Evolutionary conservation across 179 eudicot species (phyloP), one percentile per base, ranked within the genome.

Genomic region (Silene noctiflora): DNA sequence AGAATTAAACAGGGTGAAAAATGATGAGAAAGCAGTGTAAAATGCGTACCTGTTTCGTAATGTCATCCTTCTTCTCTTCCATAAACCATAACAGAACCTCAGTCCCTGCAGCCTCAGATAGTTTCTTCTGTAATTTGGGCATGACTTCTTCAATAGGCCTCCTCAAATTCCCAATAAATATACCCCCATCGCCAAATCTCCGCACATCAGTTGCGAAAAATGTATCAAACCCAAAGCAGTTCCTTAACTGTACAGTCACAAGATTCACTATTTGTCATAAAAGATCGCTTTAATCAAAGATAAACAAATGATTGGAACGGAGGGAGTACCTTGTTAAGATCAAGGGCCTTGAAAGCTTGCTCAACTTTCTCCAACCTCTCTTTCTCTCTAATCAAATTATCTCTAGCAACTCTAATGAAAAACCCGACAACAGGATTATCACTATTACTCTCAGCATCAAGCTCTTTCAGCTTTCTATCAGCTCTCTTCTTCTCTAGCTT

Each of bases 131-230:
- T 80, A 94, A 85, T 69, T 84, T 88, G 16, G 98, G 98, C 74
- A 87, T 86, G 8, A 81, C 96, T 83, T 92, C 98, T 76, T 94
- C 89, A 75, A 94, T 82, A 0, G 98, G 96, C 76, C 77, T 87
- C 79, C 98, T 89, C 86, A 92, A 87, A 79, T 94, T 94, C 33
- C 98, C 98, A 63, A 92, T 81, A 70, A 94, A 94, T 56, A 94
- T 90, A 11, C 98, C 98, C 5, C 98, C 98, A 82, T 94, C 97
- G 11, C 98, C 98, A 83, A 94, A 92, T 85, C 98, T 89, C 74
- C 97, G 79, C 13, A 87, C 97, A 81, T 94, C 98, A 0, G 97
- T 94, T 1, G 98, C 91, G 64, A 94, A 94, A 67, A 94, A 94
- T n/a, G 96, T 89, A 76, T 88, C 92, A 58, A 92, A 94, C 27